Percentiles rank a stretch among this genome's conserved stretches.
Conservation (phyloP, 257 asterid genomes). For the Plectranthus barbatus region DNA sequence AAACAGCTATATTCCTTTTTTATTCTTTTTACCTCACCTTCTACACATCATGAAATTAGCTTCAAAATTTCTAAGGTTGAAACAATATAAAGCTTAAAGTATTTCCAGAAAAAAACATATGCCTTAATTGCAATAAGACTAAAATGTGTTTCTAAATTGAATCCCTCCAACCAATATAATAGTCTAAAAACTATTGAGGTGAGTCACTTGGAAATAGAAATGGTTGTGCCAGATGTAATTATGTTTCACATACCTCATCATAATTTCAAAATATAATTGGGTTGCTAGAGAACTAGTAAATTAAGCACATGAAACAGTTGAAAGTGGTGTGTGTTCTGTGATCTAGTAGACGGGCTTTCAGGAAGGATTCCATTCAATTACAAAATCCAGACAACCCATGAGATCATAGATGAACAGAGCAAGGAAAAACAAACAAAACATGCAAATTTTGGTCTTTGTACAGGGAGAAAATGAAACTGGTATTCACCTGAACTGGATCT, state of each 20-base stretch:
- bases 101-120: neutral
- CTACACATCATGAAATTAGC: neutral
- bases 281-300: neutral
- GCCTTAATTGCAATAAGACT: neutral
- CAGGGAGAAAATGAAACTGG: conserved; percentile 16
- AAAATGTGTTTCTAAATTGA: neutral
- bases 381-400: conserved; percentile 2
- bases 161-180: neutral
- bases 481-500: conserved; percentile 94
- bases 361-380: neutral
- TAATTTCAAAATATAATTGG: neutral
- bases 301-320: neutral
- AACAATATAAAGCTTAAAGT: neutral
- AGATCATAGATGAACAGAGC: neutral
- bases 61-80: neutral
- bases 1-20: neutral
- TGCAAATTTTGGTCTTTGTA: neutral
- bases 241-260: neutral
- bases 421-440: neutral
- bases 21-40: neutral
- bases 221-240: neutral
- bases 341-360: neutral
- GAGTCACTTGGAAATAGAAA: conserved; percentile 1
- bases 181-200: neutral
- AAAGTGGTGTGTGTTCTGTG: neutral